Evolutionary conservation across 2,329 filamentous ascomycete genomes (phyloP).

Genomic region (Cladosporium sp.): DNA sequence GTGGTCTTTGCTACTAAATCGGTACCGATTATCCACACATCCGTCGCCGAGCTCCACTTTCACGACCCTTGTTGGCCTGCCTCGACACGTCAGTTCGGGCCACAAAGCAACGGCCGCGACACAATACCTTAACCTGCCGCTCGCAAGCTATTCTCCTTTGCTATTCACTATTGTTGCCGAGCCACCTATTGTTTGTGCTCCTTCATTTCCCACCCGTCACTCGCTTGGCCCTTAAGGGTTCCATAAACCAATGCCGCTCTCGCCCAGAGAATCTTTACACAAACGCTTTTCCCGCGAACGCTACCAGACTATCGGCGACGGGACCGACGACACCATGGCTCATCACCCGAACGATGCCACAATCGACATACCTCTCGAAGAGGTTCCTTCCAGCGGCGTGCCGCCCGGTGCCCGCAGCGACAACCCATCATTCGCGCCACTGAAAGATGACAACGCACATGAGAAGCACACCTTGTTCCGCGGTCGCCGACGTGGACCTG

Average conservation of each 20-base stretch:
- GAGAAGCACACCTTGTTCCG: constrained; percentile 41
- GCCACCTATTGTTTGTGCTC: background rate
- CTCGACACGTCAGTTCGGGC: constrained; percentile 13
- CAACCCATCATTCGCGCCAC: constrained; percentile 37
- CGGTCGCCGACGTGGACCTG: constrained; percentile 38
- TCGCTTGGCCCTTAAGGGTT: constrained; percentile 15
- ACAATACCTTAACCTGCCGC: background rate
- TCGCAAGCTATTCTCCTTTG: constrained; percentile 1
- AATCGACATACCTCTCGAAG: constrained; percentile 64
- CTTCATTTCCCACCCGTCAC: background rate
- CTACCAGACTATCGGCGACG: constrained; percentile 29
- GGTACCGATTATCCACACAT: constrained; percentile 1
- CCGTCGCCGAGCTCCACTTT: constrained; percentile 13
- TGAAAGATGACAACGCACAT: constrained; percentile 28
- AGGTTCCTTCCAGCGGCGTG: constrained; percentile 49
- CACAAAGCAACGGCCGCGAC: constrained; percentile 5
- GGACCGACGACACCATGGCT: constrained; percentile 30
- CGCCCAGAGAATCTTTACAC: constrained; percentile 19
- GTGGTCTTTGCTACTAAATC: constrained; percentile 13
- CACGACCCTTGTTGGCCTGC: background rate
- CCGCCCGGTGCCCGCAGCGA: constrained; percentile 41
- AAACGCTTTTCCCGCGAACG: constrained; percentile 38
- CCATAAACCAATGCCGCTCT: constrained; percentile 15
- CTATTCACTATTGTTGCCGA: constrained; percentile 6
- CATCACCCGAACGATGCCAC: constrained; percentile 50